Conservation (phyloP, 176 grass and related monocot species). For the Juncus inflexus region DNA sequence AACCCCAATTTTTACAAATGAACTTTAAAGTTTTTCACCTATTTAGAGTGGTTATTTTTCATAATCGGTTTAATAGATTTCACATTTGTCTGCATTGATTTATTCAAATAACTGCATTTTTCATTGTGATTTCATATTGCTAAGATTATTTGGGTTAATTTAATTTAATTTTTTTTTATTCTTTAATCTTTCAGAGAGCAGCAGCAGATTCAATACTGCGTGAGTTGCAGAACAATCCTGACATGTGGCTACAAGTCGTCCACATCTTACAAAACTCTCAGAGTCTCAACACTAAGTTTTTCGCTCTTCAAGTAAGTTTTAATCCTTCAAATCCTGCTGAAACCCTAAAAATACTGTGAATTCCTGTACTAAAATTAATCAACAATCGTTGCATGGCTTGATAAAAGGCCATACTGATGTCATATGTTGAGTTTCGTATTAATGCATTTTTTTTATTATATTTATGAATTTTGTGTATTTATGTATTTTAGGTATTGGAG, state of each 20-base stretch:
- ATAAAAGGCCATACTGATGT: too few relatives aligned
- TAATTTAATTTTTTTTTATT: conserved; percentile 16
- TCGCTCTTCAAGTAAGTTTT: conserved; percentile 81
- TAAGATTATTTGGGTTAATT: neutral
- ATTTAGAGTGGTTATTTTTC: too few relatives aligned
- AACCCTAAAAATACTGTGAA: too few relatives aligned
- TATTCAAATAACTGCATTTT: too few relatives aligned
- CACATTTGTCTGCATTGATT: too few relatives aligned
- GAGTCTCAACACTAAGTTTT: conserved; percentile 96
- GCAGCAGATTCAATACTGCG: conserved; percentile 89
- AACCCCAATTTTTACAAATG: too few relatives aligned
- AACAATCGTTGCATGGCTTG: too few relatives aligned
- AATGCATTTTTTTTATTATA: too few relatives aligned
- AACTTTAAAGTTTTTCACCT: too few relatives aligned
- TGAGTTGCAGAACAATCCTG: conserved; percentile 91
- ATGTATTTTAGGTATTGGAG: conserved; percentile 72
- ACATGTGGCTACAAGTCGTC: conserved; percentile 96
- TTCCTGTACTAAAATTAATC: too few relatives aligned
- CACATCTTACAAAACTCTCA: conserved; percentile 95
- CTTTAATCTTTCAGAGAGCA: conserved; percentile 57
- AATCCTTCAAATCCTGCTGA: neutral
- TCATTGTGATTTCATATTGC: neutral
- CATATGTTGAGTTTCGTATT: too few relatives aligned
- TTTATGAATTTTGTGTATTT: neutral
- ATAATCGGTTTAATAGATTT: too few relatives aligned